Conservation (phyloP, 2,329 filamentous ascomycete genomes). For the Aphanocladium album region DNA sequence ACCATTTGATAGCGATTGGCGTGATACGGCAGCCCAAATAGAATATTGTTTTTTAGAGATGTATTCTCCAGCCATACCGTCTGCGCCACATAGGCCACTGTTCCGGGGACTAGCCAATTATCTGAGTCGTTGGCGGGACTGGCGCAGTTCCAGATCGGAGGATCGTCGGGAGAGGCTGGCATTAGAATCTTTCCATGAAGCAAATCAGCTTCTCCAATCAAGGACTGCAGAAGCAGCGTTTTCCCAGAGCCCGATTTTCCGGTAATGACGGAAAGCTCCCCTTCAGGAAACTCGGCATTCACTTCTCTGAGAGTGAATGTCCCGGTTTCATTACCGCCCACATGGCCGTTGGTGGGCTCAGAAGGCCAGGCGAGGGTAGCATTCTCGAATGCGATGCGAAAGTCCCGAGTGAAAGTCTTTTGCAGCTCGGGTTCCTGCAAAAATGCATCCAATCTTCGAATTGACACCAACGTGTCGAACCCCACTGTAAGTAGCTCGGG, state of each 20-base stretch:
- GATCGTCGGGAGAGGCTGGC: constrained; percentile 48
- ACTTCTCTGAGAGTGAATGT: constrained; percentile 62
- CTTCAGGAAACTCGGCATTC: constrained; percentile 59
- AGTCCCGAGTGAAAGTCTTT: constrained; percentile 48
- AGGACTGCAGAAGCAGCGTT: constrained; percentile 65
- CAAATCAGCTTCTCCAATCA: constrained; percentile 71
- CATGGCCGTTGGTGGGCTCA: no score
- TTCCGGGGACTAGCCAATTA: constrained; percentile 62
- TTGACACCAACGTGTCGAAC: constrained; percentile 66
- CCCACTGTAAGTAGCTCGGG: constrained; percentile 68
- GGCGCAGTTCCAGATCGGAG: constrained; percentile 25
- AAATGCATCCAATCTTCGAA: constrained; percentile 67
- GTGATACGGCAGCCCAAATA: constrained; percentile 69
- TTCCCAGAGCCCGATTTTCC: constrained; percentile 76
- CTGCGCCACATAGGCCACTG: constrained; percentile 71
- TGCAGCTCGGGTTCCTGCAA: constrained; percentile 61
- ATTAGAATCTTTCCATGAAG: constrained; percentile 56
- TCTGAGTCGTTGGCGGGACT: constrained; percentile 57
- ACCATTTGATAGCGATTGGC: constrained; percentile 65
- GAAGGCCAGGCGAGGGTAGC: constrained; percentile 73
- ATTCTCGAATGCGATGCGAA: constrained; percentile 60
- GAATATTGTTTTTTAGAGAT: constrained; percentile 69
- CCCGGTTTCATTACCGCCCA: no score
- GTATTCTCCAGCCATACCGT: constrained; percentile 85
- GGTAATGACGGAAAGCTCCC: constrained; percentile 69